These are phyloP conservation scores for Pestalotiopsis fici DNA, from an alignment of 2,329 filamentous ascomycete genomes.

Conservation along the genomic window DNA sequence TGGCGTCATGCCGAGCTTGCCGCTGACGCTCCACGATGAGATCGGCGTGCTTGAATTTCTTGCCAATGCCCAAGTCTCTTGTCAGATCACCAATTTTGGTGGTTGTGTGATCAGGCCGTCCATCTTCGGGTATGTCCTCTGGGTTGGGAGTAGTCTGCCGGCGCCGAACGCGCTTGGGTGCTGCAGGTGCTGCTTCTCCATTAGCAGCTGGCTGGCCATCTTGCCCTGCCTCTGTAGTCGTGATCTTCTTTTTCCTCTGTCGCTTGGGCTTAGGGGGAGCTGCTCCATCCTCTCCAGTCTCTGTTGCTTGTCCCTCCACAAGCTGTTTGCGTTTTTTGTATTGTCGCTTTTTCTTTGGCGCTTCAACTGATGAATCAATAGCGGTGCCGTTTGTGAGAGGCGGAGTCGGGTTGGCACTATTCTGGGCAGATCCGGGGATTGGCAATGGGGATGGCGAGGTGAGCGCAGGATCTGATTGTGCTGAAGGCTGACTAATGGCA, in stretches of 20 bases:
- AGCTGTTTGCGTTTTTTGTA: slow-evolving; percentile 26
- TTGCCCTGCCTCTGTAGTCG: slow-evolving; percentile 14
- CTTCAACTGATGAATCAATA: neutral
- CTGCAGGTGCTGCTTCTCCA: slow-evolving; percentile 20
- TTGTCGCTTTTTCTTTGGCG: slow-evolving; percentile 20
- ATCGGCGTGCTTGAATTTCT: slow-evolving; percentile 73
- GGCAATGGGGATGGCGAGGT: slow-evolving; percentile 2
- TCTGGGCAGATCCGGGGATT: neutral
- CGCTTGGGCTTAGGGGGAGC: slow-evolving; percentile 32
- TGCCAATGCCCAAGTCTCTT: slow-evolving; percentile 69
- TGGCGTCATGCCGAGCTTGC: slow-evolving; percentile 32
- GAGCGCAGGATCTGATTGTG: neutral
- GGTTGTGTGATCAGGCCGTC: slow-evolving; percentile 64
- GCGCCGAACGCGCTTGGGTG: slow-evolving; percentile 20
- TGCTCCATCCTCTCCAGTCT: slow-evolving; percentile 4
- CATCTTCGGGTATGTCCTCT: slow-evolving; percentile 59
- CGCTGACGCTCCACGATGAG: slow-evolving; percentile 70
- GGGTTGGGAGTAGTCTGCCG: slow-evolving; percentile 56
- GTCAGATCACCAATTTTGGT: slow-evolving; percentile 75
- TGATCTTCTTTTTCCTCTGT: slow-evolving; percentile 23
- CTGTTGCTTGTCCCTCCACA: slow-evolving; percentile 15
- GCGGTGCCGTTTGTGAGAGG: neutral
- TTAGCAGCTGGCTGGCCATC: slow-evolving; percentile 21
- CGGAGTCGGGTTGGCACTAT: neutral
- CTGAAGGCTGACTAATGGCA: neutral